Base-by-base conservation (phyloP, 768 basidiomycete genomes). In the Pluteus cervinus region DNA sequence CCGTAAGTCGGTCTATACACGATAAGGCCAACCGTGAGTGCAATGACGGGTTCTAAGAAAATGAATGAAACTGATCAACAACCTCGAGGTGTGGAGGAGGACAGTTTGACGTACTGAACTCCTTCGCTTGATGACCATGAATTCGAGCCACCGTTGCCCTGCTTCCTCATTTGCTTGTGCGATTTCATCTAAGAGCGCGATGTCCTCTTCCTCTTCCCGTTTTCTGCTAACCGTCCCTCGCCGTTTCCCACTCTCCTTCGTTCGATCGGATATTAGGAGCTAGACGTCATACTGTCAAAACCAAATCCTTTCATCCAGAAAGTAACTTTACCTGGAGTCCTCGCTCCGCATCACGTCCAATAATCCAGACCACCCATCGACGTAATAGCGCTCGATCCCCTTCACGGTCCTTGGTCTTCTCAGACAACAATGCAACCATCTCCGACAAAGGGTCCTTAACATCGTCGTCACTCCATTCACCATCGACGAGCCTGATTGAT, bases 331-430 rank as follows among this genome's bases (percentile, higher is more conserved):
- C 89, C 64, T 79, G 77, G 17, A 96, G 56, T 4, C 81, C 89
- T 29, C 71, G 74, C 17, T 83, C 79, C 1, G 76, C 63, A 56
- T 87, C 79, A 24, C 71, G 70, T 46, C 71, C 75, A 2, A 79
- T 70, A 15, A 96, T 60, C 91, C 92, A 94, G 6, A 87, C 59
- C 3, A 76, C 83, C 79, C 90, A 92, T 36, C 73, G 69, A 43
- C 83, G 79, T 4, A 78, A 74, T 36, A 90, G 50, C 3, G 61
- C 50, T 17, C 75, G 72, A 49, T 87, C 80, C n/a, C n/a, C n/a
- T n/a, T n/a, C n/a, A n/a, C n/a, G n/a, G n/a, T n/a, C n/a, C n/a
- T n/a, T n/a, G 41, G 68, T 73, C 41, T 71, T 74, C 30, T 73
- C 69, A 4, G 57, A 63, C 4, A 92, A 58, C 10, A 85, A 53